phyloP scores from a whole-genome alignment of 2,329 filamentous ascomycete genomes.

The Pseudocercospora ulei region DNA sequence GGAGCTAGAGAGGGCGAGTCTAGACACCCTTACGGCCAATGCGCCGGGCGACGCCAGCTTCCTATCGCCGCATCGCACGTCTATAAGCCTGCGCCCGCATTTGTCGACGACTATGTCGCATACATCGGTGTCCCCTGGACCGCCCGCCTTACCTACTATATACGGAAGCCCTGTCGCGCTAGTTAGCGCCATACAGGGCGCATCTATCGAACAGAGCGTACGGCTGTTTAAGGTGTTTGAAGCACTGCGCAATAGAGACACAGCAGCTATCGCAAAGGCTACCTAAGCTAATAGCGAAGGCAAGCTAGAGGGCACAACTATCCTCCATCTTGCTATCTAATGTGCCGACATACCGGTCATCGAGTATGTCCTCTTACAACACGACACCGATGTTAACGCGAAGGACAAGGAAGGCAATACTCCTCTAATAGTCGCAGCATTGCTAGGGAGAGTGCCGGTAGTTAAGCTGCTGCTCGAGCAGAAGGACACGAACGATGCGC shows the following conservation, averaged over 20 bases:
- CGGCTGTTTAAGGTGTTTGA: constrained; percentile 92
- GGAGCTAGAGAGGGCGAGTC: constrained; percentile 14
- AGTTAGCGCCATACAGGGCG: constrained; percentile 31
- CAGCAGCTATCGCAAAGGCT: constrained; percentile 75
- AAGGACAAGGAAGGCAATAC: constrained; percentile 90
- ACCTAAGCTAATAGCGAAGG: constrained; percentile 48
- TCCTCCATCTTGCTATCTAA: constrained; percentile 88
- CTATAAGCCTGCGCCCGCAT: constrained; percentile 29
- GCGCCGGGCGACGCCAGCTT: constrained; percentile 20
- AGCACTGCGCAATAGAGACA: constrained; percentile 81
- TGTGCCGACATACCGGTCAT: constrained; percentile 88
- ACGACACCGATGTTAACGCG: constrained; percentile 62
- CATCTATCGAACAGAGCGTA: constrained; percentile 77
- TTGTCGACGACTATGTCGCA: constrained; percentile 35
- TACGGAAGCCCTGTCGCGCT: constrained; percentile 20
- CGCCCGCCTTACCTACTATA: constrained; percentile 17
- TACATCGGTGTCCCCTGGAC: constrained; percentile 17
- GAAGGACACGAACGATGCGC: constrained; percentile 74
- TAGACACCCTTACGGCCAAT: constrained; percentile 9
- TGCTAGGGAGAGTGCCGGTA: constrained; percentile 67
- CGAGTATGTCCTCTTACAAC: constrained; percentile 77
- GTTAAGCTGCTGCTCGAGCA: constrained; percentile 78
- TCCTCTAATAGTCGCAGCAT: constrained; percentile 75
- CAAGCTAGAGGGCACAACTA: constrained; percentile 68
- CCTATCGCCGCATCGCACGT: constrained; percentile 20